Percentiles rank a stretch among this genome's conserved stretches.
phyloP scores from a whole-genome alignment of 345 rosid genomes.

The Clarkia xantiana region DNA sequence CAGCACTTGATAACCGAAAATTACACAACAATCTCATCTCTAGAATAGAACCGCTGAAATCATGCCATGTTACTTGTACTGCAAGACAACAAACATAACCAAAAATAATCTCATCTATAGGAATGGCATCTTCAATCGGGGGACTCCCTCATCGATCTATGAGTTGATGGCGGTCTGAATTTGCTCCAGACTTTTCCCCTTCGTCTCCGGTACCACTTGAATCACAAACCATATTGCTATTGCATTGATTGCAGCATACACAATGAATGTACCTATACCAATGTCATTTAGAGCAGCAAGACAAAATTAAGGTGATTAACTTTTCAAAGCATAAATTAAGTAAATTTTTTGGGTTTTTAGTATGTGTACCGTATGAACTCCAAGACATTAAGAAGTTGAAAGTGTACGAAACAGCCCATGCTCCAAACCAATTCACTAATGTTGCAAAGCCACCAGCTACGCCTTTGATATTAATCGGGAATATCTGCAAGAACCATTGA shows the following conservation, averaged over 20 bases:
- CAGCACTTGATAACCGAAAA: too few relatives aligned
- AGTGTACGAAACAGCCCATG: conserved; percentile 84
- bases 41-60: too few relatives aligned
- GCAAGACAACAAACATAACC: too few relatives aligned
- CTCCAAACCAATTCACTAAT: conserved; percentile 84
- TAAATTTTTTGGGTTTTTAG: not conserved
- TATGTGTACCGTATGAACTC: conserved; percentile 66
- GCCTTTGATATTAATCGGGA: conserved; percentile 85
- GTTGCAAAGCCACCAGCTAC: conserved; percentile 85
- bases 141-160: too few relatives aligned
- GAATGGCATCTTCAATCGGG: too few relatives aligned
- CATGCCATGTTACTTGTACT: too few relatives aligned
- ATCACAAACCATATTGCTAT: conserved; percentile 38
- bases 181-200: conserved; percentile 77
- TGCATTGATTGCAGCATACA: conserved; percentile 61
- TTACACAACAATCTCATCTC: too few relatives aligned
- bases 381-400: conserved; percentile 79
- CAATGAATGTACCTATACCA: conserved; percentile 41
- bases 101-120: too few relatives aligned
- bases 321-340: too few relatives aligned
- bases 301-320: too few relatives aligned
- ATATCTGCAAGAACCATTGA: conserved; percentile 33
- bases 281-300: not conserved
- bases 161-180: conserved; percentile 54
- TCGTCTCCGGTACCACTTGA: conserved; percentile 68